Evolutionary conservation across 1,139 yeast species (phyloP).

Genomic region (Saccharomyces hybrid): DNA sequence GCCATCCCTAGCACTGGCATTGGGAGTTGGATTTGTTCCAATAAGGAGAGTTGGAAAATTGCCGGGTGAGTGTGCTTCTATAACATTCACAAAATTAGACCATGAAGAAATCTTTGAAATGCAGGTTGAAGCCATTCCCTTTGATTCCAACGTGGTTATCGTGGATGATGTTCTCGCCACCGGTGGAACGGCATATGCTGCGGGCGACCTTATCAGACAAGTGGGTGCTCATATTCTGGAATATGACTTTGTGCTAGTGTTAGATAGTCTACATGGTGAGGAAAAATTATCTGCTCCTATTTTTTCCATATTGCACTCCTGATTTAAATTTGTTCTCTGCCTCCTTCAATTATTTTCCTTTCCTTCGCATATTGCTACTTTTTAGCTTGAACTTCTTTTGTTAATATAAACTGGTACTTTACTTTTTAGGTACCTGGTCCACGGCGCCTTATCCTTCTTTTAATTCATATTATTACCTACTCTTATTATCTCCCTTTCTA

Average conservation of each 20-base stretch:
- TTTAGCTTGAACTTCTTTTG: background rate
- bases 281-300: slow-evolving; percentile 74
- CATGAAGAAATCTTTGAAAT: slow-evolving; percentile 76
- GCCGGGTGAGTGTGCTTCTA: slow-evolving; percentile 52
- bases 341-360: background rate
- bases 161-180: slow-evolving; percentile 94
- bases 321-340: slow-evolving; percentile 33
- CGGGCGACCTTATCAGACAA: slow-evolving; percentile 67
- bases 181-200: slow-evolving; percentile 89
- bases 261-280: slow-evolving; percentile 85
- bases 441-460: background rate
- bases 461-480: background rate
- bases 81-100: slow-evolving; percentile 45
- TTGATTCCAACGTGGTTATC: slow-evolving; percentile 67
- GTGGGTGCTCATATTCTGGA: slow-evolving; percentile 61
- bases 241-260: slow-evolving; percentile 78
- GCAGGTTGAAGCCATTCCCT: slow-evolving; percentile 69
- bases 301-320: slow-evolving; percentile 77
- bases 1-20: slow-evolving; percentile 78
- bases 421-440: background rate
- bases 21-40: slow-evolving; percentile 83
- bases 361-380: background rate
- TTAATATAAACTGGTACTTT: background rate
- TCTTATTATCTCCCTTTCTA: background rate
- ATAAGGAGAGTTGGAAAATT: slow-evolving; percentile 87